Evolutionary conservation across 805 yeast species (phyloP).

Genomic region (Saccharomycopsis javanensis): DNA sequence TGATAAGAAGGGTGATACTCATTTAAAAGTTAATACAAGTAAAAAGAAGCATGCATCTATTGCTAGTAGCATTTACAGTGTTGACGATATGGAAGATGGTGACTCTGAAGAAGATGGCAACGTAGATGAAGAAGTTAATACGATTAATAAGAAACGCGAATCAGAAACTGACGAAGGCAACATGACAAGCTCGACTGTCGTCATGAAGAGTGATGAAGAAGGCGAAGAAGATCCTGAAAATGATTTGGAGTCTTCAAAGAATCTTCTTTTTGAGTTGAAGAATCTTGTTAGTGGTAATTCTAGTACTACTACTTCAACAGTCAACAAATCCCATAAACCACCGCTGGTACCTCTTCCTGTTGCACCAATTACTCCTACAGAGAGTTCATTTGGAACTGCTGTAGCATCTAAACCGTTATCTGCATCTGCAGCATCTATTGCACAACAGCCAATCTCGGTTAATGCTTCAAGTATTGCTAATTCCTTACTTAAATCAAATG

Average conservation of each 20-base stretch:
- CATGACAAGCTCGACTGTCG: neutral
- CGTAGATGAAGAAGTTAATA: neutral
- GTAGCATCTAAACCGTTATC: neutral
- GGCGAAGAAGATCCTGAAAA: constrained; percentile 5
- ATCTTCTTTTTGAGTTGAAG: neutral
- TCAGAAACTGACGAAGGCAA: neutral
- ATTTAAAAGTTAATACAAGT: neutral
- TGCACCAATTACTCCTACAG: neutral
- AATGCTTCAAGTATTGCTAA: neutral
- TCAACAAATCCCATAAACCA: neutral
- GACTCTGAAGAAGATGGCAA: neutral
- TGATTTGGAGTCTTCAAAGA: constrained; percentile 7
- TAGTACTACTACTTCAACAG: neutral
- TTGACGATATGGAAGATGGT: constrained; percentile 13
- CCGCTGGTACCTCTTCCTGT: constrained; percentile 1
- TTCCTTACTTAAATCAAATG: neutral
- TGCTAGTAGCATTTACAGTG: constrained; percentile 16
- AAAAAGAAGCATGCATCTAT: constrained; percentile 11
- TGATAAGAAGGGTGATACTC: neutral
- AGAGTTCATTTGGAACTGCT: neutral
- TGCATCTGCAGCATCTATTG: neutral
- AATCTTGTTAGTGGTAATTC: neutral
- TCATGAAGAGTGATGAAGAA: neutral
- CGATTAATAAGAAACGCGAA: neutral
- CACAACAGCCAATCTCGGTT: neutral